Conservation (phyloP, 805 yeast species). For the Yarrowia yakushimensis region DNA sequence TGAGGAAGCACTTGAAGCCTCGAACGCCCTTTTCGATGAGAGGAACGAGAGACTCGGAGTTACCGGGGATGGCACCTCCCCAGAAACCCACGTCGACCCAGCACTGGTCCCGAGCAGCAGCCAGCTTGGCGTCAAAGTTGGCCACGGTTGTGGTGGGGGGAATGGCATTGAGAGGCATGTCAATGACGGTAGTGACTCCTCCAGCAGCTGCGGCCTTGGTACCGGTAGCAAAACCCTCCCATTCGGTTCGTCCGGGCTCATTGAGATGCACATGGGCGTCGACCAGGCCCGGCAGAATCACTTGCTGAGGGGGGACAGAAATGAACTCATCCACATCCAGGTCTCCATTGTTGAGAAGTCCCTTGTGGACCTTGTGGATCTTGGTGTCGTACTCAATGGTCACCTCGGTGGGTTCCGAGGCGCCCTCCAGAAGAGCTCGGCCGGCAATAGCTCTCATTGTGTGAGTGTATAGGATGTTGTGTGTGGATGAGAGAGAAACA, state of each 20-base stretch:
- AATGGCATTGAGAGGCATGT: constrained; percentile 93
- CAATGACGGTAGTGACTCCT: constrained; percentile 93
- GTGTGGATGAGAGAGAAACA: not conserved
- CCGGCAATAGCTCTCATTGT: constrained; percentile 21
- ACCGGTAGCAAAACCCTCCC: constrained; percentile 98
- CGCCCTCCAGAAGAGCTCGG: constrained; percentile 9
- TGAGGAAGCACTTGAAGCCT: constrained; percentile 89
- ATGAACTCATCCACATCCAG: constrained; percentile 6
- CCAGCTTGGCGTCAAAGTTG: constrained; percentile 68
- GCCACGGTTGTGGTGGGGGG: constrained; percentile 90
- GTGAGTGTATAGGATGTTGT: not conserved
- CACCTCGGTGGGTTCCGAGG: constrained; percentile 3
- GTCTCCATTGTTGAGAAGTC: not conserved
- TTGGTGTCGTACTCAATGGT: constrained; percentile 14
- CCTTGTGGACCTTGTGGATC: not conserved
- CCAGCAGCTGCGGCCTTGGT: constrained; percentile 93
- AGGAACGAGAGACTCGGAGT: constrained; percentile 65
- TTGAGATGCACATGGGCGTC: constrained; percentile 93
- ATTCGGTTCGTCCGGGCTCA: constrained; percentile 96
- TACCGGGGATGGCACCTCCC: constrained; percentile 91
- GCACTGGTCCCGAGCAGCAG: constrained; percentile 74
- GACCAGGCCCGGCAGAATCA: constrained; percentile 83
- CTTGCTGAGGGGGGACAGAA: constrained; percentile 29
- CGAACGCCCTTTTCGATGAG: constrained; percentile 82
- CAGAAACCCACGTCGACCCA: constrained; percentile 96